Percentiles rank a stretch among this genome's conserved stretches.
phyloP scores from a whole-genome alignment of 495 filamentous ascomycete species.

The Gamarada debralockiae region DNA sequence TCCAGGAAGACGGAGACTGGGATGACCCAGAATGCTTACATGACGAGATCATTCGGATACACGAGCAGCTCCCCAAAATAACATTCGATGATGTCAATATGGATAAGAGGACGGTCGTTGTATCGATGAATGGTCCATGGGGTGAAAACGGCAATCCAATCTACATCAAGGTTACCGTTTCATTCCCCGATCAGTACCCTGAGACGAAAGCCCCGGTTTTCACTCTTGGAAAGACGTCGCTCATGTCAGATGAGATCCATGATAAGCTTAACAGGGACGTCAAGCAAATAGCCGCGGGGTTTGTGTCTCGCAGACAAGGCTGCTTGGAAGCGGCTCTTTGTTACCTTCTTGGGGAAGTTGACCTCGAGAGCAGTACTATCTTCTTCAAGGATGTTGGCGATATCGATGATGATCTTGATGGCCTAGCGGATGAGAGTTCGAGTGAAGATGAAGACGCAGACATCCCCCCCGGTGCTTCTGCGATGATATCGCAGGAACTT shows the following conservation, averaged over 20 bases:
- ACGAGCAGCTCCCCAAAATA: slow-evolving; percentile 78
- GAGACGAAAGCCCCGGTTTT: slow-evolving; percentile 61
- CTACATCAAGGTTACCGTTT: slow-evolving; percentile 74
- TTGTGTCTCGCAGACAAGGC: slow-evolving; percentile 64
- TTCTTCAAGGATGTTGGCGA: slow-evolving; percentile 59
- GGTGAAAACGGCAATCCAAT: slow-evolving; percentile 63
- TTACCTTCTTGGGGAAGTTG: slow-evolving; percentile 81
- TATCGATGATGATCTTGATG: slow-evolving; percentile 56
- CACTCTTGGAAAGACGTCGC: slow-evolving; percentile 70
- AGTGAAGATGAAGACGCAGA: slow-evolving; percentile 82
- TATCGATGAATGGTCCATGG: slow-evolving; percentile 88
- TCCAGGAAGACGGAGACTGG: slow-evolving; percentile 51
- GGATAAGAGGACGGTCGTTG: slow-evolving; percentile 61
- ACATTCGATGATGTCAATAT: slow-evolving; percentile 84
- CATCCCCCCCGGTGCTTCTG: slow-evolving; percentile 48
- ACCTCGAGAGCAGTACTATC: slow-evolving; percentile 67
- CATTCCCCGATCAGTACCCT: slow-evolving; percentile 78
- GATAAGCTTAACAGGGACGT: slow-evolving; percentile 63
- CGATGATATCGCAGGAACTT: slow-evolving; percentile 52
- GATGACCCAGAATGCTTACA: slow-evolving; percentile 75
- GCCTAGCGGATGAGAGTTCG: slow-evolving; percentile 61
- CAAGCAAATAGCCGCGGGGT: slow-evolving; percentile 63
- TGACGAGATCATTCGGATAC: slow-evolving; percentile 83
- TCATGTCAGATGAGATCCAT: slow-evolving; percentile 66
- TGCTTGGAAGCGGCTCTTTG: slow-evolving; percentile 79